phyloP scores from a whole-genome alignment of 2,329 filamentous ascomycete species.

The Neofusicoccum sp. region DNA sequence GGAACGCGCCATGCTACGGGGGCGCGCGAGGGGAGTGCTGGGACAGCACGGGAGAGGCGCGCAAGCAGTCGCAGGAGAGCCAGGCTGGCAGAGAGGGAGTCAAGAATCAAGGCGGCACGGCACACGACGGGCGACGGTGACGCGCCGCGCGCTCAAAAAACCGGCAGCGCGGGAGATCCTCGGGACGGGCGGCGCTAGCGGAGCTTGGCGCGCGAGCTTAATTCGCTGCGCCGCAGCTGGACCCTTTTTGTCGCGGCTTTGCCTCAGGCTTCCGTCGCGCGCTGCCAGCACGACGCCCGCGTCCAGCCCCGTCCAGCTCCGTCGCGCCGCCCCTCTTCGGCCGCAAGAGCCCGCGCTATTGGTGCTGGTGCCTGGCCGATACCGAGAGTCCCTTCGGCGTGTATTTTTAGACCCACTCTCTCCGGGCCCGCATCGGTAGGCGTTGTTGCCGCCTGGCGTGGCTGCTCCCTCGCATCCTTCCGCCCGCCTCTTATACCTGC shows the following conservation, averaged over 20 bases:
- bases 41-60: neutral
- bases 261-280: neutral
- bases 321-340: neutral
- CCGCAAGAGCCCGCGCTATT: neutral
- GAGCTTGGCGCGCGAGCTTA: neutral
- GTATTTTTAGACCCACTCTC: conserved; percentile 7
- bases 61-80: neutral
- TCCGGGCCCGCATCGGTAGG: conserved; percentile 15
- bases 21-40: neutral
- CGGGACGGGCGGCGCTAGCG: neutral
- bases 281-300: neutral
- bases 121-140: neutral
- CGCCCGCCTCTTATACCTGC: neutral
- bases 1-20: neutral
- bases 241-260: neutral
- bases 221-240: neutral
- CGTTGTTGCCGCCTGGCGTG: conserved; percentile 15
- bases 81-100: neutral
- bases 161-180: neutral
- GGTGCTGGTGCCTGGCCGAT: neutral
- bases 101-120: neutral
- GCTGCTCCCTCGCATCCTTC: neutral
- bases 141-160: neutral
- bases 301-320: neutral
- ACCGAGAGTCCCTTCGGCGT: neutral